phyloP scores from a whole-genome alignment of 2,329 filamentous ascomycete species.

The Penicillium sp. region DNA sequence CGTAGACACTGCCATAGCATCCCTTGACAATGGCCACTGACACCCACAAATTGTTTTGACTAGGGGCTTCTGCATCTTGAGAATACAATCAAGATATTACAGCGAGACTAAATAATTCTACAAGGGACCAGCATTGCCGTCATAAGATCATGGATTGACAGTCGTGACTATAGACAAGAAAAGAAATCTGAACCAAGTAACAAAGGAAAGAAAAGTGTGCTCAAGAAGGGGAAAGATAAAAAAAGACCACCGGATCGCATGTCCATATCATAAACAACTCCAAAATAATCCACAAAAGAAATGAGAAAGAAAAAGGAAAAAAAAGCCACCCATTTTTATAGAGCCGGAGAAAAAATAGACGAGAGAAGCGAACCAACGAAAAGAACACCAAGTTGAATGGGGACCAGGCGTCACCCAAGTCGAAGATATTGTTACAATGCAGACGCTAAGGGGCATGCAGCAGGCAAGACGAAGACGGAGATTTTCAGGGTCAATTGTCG shows the following conservation, averaged over 20 bases:
- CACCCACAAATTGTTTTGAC: neutral
- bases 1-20: too few species aligned
- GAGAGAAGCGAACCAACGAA: constrained; percentile 6
- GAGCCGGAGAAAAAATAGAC: constrained; percentile 1
- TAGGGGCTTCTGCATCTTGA: too few species aligned
- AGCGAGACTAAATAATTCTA: neutral
- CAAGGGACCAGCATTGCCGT: neutral
- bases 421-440: constrained; percentile 28
- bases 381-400: constrained; percentile 4
- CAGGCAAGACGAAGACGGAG: constrained; percentile 1
- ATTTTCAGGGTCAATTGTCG: neutral
- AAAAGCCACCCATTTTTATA: constrained; percentile 16
- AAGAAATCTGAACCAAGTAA: constrained; percentile 11
- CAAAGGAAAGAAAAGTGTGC: constrained; percentile 15
- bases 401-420: constrained; percentile 7
- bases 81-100: neutral
- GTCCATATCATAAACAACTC: constrained; percentile 16
- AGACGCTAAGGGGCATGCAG: constrained; percentile 29
- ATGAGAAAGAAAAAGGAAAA: constrained; percentile 3
- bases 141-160: constrained; percentile 8
- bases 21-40: too few species aligned
- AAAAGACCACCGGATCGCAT: constrained; percentile 12
- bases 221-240: neutral
- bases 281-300: constrained; percentile 5
- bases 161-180: constrained; percentile 23